A percentile compares a stretch with the other conserved stretches of the same genome.
Evolutionary conservation across 2,329 filamentous ascomycete species (phyloP).

Genomic region (Tolypocladium nubicola): DNA sequence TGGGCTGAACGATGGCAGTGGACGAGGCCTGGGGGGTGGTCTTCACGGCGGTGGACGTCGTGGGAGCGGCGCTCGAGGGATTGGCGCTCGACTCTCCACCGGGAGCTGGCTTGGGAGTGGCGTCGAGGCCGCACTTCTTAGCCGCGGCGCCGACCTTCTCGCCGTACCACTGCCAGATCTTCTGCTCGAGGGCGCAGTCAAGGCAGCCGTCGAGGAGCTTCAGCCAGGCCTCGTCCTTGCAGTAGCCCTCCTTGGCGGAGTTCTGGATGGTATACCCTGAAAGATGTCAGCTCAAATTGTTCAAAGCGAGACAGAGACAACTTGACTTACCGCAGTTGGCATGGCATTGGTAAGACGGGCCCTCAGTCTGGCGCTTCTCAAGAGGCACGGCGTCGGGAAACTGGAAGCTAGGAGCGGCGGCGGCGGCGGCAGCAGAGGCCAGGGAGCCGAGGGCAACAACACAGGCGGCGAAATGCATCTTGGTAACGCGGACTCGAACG

Average conservation of each 20-base stretch:
- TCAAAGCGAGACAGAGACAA: background rate
- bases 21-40: conserved; percentile 2
- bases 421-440: conserved; percentile 13
- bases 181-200: conserved; percentile 28
- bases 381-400: conserved; percentile 21
- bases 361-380: conserved; percentile 29
- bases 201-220: conserved; percentile 31
- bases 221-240: conserved; percentile 25
- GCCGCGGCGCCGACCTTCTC: conserved; percentile 24
- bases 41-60: background rate
- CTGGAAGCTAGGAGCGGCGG: conserved; percentile 11
- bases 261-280: conserved; percentile 19
- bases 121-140: conserved; percentile 18
- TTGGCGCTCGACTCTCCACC: conserved; percentile 3
- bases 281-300: background rate
- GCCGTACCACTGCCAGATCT: conserved; percentile 35
- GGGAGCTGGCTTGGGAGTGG: conserved; percentile 10
- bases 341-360: conserved; percentile 35
- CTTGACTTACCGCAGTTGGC: conserved; percentile 38
- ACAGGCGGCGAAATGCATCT: conserved; percentile 17
- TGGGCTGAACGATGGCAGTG: background rate
- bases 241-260: conserved; percentile 15
- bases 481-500: conserved; percentile 5
- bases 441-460: conserved; percentile 16
- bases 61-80: conserved; percentile 2